These are phyloP conservation scores for Aleurites moluccanus DNA, from an alignment of 441 rosid species.

Conservation along the genomic window DNA sequence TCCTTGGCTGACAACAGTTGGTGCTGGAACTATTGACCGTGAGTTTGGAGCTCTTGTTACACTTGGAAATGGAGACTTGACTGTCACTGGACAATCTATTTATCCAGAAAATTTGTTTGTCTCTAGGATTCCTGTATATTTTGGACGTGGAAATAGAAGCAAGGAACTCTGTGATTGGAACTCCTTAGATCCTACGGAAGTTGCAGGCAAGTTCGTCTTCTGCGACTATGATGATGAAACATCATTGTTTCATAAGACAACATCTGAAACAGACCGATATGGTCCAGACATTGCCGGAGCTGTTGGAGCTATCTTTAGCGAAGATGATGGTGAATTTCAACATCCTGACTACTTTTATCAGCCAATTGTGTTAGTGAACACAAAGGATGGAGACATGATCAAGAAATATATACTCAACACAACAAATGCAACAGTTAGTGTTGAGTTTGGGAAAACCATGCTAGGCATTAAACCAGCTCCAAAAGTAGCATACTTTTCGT, in stretches of 20 bases:
- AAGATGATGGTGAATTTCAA: conserved; percentile 21
- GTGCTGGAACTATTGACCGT: conserved; percentile 63
- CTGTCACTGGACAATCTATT: conserved; percentile 37
- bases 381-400: conserved; percentile 29
- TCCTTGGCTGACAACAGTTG: conserved; percentile 67
- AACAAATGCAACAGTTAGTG: conserved; percentile 31
- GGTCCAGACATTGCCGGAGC: conserved; percentile 32
- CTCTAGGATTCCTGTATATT: conserved; percentile 37
- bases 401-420: conserved; percentile 35
- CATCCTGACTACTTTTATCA: conserved; percentile 20
- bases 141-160: conserved; percentile 43
- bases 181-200: conserved; percentile 40
- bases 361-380: conserved; percentile 33
- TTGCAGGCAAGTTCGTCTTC: conserved; percentile 45
- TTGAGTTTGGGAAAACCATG: conserved; percentile 36
- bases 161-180: conserved; percentile 37
- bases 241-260: not conserved
- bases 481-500: conserved; percentile 35
- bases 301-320: conserved; percentile 37
- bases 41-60: conserved; percentile 54
- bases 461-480: conserved; percentile 40
- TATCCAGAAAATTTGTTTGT: conserved; percentile 44
- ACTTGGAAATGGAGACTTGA: conserved; percentile 46
- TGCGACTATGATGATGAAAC: conserved; percentile 35
- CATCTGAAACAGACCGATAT: conserved; percentile 15